Evolutionary conservation across 805 yeast species (phyloP).

Genomic region (Candida suzukii): DNA sequence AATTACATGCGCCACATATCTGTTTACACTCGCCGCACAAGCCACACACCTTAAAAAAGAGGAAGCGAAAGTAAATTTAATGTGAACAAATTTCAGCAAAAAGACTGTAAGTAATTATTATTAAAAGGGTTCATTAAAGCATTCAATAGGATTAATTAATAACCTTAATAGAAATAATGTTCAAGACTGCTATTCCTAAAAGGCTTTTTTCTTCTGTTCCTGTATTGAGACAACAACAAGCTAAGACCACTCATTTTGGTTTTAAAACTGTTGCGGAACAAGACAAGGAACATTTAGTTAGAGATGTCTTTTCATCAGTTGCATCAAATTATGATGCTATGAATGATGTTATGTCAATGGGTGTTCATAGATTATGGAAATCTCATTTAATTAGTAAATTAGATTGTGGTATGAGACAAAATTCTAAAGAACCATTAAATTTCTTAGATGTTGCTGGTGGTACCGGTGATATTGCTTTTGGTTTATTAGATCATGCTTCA

Average conservation of each 20-base stretch:
- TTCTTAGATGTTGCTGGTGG: constrained; percentile 98
- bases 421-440: constrained; percentile 62
- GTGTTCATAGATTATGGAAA: constrained; percentile 94
- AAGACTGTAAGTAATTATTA: too few relatives aligned
- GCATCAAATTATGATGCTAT: constrained; percentile 91
- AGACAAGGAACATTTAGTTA: constrained; percentile 77
- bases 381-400: constrained; percentile 78
- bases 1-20: too few relatives aligned
- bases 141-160: too few relatives aligned
- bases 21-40: too few relatives aligned
- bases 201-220: background rate
- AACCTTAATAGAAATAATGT: too few relatives aligned
- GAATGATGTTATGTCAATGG: constrained; percentile 98
- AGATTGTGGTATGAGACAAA: constrained; percentile 92
- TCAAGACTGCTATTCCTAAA: background rate
- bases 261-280: constrained; percentile 71
- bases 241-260: constrained; percentile 85
- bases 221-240: background rate
- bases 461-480: constrained; percentile 96
- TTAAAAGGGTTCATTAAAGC: too few relatives aligned
- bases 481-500: constrained; percentile 87
- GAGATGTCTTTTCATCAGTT: constrained; percentile 87
- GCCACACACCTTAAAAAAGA: too few relatives aligned
- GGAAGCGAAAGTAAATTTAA: too few relatives aligned
- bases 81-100: too few relatives aligned